phyloP scores from a whole-genome alignment of 2,329 filamentous ascomycete species.

The Sarocladiaceae sp. region DNA sequence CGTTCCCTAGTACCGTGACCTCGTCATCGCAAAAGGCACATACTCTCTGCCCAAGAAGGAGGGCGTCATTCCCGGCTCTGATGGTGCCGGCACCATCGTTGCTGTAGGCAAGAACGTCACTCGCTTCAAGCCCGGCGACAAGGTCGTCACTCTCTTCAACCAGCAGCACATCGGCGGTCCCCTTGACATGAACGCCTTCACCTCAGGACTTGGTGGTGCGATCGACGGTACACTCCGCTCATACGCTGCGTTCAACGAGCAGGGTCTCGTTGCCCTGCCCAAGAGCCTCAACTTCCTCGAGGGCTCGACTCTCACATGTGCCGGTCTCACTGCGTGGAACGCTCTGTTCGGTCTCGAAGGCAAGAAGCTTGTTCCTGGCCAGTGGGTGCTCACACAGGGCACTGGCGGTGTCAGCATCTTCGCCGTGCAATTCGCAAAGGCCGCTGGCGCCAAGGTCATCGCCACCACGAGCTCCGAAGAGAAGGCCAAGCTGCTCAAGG shows the following conservation, averaged over 20 bases:
- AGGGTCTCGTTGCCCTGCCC: constrained; percentile 62
- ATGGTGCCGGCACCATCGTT: constrained; percentile 50
- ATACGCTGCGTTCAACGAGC: constrained; percentile 64
- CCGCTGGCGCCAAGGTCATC: constrained; percentile 43
- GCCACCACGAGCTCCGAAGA: constrained; percentile 42
- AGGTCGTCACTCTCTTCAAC: constrained; percentile 59
- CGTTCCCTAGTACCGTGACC: constrained; percentile 41
- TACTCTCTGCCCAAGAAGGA: constrained; percentile 40
- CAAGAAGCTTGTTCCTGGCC: constrained; percentile 44
- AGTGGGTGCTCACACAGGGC: constrained; percentile 63
- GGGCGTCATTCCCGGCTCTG: constrained; percentile 46
- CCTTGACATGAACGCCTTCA: constrained; percentile 26
- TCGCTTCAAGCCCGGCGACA: constrained; percentile 47
- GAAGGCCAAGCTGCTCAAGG: constrained; percentile 39
- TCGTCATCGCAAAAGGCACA: constrained; percentile 44
- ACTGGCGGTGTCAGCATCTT: constrained; percentile 67
- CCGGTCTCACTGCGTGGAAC: constrained; percentile 63
- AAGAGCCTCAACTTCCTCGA: constrained; percentile 48
- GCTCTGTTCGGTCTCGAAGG: constrained; percentile 54
- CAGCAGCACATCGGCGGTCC: constrained; percentile 46
- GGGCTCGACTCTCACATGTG: constrained; percentile 54
- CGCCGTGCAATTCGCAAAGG: constrained; percentile 54
- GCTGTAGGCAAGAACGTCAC: constrained; percentile 45
- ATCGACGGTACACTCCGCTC: constrained; percentile 65
- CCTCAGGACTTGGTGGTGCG: constrained; percentile 62